Base-by-base conservation (phyloP, 306 rosid species). In the Malus fusca region DNA sequence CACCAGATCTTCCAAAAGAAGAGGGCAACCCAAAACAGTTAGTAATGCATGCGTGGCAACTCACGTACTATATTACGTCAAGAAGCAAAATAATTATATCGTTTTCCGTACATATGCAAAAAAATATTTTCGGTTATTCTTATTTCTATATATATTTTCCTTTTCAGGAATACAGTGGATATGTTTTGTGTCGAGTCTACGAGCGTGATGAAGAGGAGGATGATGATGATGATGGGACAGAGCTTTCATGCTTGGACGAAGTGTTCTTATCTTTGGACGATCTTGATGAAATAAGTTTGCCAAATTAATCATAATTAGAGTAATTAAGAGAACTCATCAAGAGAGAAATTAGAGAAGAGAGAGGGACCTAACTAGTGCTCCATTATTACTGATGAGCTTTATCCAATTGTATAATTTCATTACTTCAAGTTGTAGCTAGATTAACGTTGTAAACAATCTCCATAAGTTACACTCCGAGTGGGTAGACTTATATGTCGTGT, bases 211-310 rank as follows among this genome's bases (percentile, higher is more conserved):
- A 82, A 25, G 86, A 82, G 1, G 86, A 82, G 1, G 73, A 76
- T 2, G 75, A 80, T 4, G 87, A 80, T 8, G 96, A 81, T 44
- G 89, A 83, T 68, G 96, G 96, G 69, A 82, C 86, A 5, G 95
- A 92, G 75, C 91, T 94, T 26, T 94, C 98, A 4, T 90, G 96
- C 84, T 87, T 95, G 96, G 98, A 95, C 78, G 97, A 95, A 82
- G 98, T 95, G 74, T 95, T 92, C 88, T 85, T 92, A 73, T 86
- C 97, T 46, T 80, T 95, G 85, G 98, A 95, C 71, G 98, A 95
- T 89, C 96, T 95, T 68, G 97, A 95, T 0, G 98, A 95, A 86
- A 88, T 95, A 58, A 90, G 98, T 78, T 81, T 90, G 75, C 98
- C 98, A 61, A 88, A 85, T 88, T 82, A 88, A 85, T 86, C 77